Evolutionary conservation across 306 rosid species (phyloP).

Genomic region (Urtica urens): DNA sequence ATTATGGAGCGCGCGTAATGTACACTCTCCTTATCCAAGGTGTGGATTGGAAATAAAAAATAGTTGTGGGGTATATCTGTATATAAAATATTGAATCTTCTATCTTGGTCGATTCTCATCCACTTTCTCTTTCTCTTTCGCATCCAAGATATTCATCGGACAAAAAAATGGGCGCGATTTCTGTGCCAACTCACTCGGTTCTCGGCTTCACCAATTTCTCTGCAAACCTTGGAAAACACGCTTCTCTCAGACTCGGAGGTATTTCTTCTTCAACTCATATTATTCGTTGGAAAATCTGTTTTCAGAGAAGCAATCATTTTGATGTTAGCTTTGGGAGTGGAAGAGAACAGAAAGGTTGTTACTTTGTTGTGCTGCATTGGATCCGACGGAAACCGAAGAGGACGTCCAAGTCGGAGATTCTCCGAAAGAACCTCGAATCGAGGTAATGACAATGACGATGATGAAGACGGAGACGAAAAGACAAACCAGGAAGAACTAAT

Average conservation of each 20-base stretch:
- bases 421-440: constrained; percentile 12
- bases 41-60: no score
- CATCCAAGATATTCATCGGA: background rate
- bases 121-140: background rate
- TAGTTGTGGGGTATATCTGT: background rate
- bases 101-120: constrained; percentile 8
- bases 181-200: constrained; percentile 15
- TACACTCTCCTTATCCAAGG: no score
- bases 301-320: no score
- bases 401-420: constrained; percentile 21
- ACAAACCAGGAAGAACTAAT: constrained; percentile 42
- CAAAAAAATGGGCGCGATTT: constrained; percentile 27
- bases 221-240: constrained; percentile 24
- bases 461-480: constrained; percentile 17
- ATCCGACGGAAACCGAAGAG: constrained; percentile 20
- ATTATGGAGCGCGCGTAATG: no score
- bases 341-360: no score
- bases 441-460: constrained; percentile 10
- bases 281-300: no score
- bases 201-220: constrained; percentile 22
- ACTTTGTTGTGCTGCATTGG: constrained; percentile 24
- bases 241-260: constrained; percentile 34
- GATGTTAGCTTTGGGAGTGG: no score
- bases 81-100: no score
- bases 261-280: background rate